Conservation (phyloP, 441 rosid genomes). For the Jatropha multifida region DNA sequence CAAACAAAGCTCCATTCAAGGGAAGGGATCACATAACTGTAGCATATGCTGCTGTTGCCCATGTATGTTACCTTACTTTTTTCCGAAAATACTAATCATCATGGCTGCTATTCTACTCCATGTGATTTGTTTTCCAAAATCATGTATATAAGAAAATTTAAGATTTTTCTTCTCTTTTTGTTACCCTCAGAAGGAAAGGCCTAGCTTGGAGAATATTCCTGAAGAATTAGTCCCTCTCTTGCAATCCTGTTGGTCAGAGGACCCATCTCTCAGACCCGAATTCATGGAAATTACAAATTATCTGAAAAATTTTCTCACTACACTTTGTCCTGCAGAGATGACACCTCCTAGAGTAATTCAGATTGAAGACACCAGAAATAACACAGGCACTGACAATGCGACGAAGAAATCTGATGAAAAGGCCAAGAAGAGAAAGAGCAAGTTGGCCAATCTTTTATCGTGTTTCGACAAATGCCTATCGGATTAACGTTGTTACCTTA, state of each 20-base stretch:
- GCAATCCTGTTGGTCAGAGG: constrained; percentile 59
- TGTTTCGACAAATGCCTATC: constrained; percentile 30
- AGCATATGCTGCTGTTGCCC: constrained; percentile 43
- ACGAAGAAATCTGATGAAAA: constrained; percentile 8
- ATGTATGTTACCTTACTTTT: constrained; percentile 33
- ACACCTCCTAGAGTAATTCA: constrained; percentile 15
- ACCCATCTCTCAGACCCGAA: constrained; percentile 53
- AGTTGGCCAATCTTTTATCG: background rate
- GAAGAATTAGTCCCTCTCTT: constrained; percentile 36
- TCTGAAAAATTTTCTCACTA: constrained; percentile 29
- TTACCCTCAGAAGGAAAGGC: constrained; percentile 51
- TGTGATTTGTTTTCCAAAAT: too few species aligned
- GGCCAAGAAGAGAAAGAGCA: constrained; percentile 15
- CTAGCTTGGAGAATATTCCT: constrained; percentile 48
- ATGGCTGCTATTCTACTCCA: too few species aligned
- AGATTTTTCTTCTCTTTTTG: background rate
- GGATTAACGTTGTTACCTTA: background rate
- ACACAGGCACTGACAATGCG: constrained; percentile 10
- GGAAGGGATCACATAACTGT: constrained; percentile 28
- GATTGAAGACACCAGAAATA: constrained; percentile 10
- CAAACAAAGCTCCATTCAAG: constrained; percentile 49
- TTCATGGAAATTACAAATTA: constrained; percentile 41
- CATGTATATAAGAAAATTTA: too few species aligned
- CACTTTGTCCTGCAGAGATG: constrained; percentile 16
- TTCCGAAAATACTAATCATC: too few species aligned